phyloP scores from a whole-genome alignment of 371 early-diverging fungal species.

The Circinella umbellata region DNA sequence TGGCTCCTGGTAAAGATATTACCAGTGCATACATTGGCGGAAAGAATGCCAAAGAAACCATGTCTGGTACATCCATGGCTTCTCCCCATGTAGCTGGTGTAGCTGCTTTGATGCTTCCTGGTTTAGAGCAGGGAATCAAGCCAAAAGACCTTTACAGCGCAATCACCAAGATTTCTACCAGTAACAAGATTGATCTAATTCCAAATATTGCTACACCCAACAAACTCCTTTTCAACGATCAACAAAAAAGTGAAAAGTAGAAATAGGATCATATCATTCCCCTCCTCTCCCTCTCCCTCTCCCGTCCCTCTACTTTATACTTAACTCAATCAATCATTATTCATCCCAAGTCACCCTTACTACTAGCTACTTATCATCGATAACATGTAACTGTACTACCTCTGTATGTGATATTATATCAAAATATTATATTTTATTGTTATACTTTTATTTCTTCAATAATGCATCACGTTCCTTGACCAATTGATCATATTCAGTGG shows the following conservation, averaged over 20 bases:
- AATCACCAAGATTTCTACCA: constrained; percentile 24
- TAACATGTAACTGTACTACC: too few species aligned
- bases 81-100: constrained; percentile 85
- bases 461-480: constrained; percentile 69
- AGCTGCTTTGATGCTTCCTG: constrained; percentile 55
- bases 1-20: constrained; percentile 60
- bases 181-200: constrained; percentile 6
- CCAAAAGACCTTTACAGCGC: constrained; percentile 34
- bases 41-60: constrained; percentile 41
- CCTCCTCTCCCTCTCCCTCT: too few species aligned
- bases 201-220: constrained; percentile 21
- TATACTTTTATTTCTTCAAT: constrained; percentile 12
- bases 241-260: constrained; percentile 11
- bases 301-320: too few species aligned
- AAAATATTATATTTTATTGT: neutral
- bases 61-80: constrained; percentile 83
- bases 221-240: constrained; percentile 21
- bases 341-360: too few species aligned
- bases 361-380: too few species aligned
- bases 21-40: constrained; percentile 42
- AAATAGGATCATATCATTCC: neutral
- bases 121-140: constrained; percentile 21
- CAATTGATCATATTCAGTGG: constrained; percentile 77
- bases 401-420: neutral
- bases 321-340: too few species aligned